These are phyloP conservation scores for Salicornia ramosissima DNA, from an alignment of 148 eudicot species.

Conservation along the genomic window DNA sequence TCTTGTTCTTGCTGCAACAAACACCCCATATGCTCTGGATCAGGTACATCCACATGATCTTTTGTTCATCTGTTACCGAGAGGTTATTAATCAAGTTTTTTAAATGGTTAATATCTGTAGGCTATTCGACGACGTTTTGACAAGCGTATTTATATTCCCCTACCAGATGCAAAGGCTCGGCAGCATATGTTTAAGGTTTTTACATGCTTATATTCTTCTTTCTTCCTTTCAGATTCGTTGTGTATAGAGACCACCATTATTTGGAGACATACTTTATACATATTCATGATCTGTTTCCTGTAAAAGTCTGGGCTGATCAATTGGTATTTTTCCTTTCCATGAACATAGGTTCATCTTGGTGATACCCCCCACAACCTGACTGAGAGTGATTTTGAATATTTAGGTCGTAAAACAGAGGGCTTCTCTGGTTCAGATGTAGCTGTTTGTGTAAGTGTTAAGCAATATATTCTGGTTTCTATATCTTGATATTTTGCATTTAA, in stretches of 20 bases:
- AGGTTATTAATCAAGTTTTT: conserved; percentile 2
- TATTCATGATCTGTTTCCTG: not conserved
- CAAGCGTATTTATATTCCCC: conserved; percentile 96
- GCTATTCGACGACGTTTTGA: conserved; percentile 95
- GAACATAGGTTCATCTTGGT: conserved; percentile 82
- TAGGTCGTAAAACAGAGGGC: conserved; percentile 81
- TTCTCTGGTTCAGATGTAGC: conserved; percentile 95
- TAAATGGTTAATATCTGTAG: conserved; percentile 34
- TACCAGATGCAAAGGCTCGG: conserved; percentile 87
- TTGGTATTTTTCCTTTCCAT: conserved; percentile 8
- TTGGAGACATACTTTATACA: conserved; percentile 6
- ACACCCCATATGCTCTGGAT: conserved; percentile 94
- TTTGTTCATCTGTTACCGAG: not conserved
- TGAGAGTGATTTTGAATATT: conserved; percentile 77
- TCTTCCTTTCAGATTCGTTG: not conserved
- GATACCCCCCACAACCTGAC: conserved; percentile 86
- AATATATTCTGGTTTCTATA: not conserved
- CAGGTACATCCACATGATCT: conserved; percentile 45
- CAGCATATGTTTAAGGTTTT: conserved; percentile 95
- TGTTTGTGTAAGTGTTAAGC: conserved; percentile 76
- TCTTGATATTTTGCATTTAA: not conserved
- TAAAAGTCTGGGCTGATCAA: not conserved
- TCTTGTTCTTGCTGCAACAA: conserved; percentile 93
- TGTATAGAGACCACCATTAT: not conserved
- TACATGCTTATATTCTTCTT: conserved; percentile 11